Base-by-base conservation (phyloP, 768 basidiomycete genomes). In the Podaxis sp. region DNA sequence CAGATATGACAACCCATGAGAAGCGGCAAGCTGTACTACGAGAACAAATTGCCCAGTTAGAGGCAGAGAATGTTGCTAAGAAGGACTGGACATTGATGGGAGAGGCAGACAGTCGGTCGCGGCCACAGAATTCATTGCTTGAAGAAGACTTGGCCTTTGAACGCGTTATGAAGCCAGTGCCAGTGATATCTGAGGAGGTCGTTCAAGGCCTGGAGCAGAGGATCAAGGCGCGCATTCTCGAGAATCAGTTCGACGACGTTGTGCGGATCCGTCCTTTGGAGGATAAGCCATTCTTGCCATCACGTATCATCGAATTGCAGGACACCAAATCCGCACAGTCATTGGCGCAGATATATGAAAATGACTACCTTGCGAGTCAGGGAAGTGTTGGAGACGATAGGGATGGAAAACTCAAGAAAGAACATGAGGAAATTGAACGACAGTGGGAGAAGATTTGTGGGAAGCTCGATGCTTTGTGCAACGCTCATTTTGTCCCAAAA, bases 131-230 rank as follows among this genome's bases (percentile, higher is more conserved):
- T 74, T 91, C 92, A 8, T 80, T 99, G 19, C 82, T 99, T 12
- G 93, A 93, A 73, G 92, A 99, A 72, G 93, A 97, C 74, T 83
- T 99, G 33, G 96, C 98, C 61, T 99, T 95, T 66, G 97, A 99
- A 64, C 89, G 94, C 30, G 86, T 89, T 24, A 86, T 88, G 78
- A 96, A 95, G 75, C 82, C 87, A 19, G 89, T 89, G 0, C 97
- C 96, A 15, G 82, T 93, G 51, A 85, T 97, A 60, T 99, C 97
- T 1, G 95, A 98, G 72, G 92, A 95, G 70, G 80, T 78, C 33
- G 92, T 97, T 6, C 83, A 85, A 59, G 80, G 81, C 19, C 80
- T 99, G 22, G 96, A 99, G 76, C 95, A 93, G 57, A 82, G 86
- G 61, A 99, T 99, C 75, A 98, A 96, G 74, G 82, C 86, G 5